Conservation (phyloP, 176 grass and related monocot species). For the Phoenix roebelenii region DNA sequence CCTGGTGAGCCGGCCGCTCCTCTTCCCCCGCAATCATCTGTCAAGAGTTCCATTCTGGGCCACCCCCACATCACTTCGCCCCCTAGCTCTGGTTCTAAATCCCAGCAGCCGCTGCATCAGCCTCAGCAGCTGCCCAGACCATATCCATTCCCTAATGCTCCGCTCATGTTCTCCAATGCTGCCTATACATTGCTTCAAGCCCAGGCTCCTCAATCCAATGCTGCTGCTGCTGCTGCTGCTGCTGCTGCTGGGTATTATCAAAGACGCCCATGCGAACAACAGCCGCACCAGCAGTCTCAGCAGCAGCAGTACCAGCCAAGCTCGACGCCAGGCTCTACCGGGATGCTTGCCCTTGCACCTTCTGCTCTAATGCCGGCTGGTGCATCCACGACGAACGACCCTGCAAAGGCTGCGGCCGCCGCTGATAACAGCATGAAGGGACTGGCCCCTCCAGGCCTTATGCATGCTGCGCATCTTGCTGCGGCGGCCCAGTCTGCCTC, state of each 20-base stretch:
- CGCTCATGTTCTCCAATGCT: slow-evolving; percentile 50
- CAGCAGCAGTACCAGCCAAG: slow-evolving; percentile 17
- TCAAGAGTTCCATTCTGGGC: slow-evolving; percentile 74
- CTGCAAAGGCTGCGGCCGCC: slow-evolving; percentile 18
- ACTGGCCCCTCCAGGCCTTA: slow-evolving; percentile 27
- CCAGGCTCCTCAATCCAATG: slow-evolving; percentile 19
- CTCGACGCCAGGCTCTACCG: slow-evolving; percentile 10
- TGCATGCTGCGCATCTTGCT: slow-evolving; percentile 35
- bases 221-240: slow-evolving; percentile 5
- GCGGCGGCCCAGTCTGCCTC: slow-evolving; percentile 29
- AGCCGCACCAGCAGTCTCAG: no score
- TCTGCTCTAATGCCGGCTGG: slow-evolving; percentile 13
- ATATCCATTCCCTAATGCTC: slow-evolving; percentile 28
- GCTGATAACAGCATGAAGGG: slow-evolving; percentile 47
- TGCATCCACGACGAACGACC: slow-evolving; percentile 10
- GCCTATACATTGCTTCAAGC: slow-evolving; percentile 17
- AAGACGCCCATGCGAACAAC: slow-evolving; percentile 31
- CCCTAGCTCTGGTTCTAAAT: slow-evolving; percentile 38
- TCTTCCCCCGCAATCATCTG: slow-evolving; percentile 47
- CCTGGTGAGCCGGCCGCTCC: slow-evolving; percentile 33
- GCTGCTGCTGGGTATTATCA: slow-evolving; percentile 30
- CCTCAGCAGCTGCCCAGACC: slow-evolving; percentile 22
- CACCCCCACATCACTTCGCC: slow-evolving; percentile 39
- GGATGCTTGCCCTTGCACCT: slow-evolving; percentile 17
- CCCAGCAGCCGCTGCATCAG: slow-evolving; percentile 26